These are phyloP conservation scores for Choanephora cucurbitarum DNA, from an alignment of 371 early-diverging fungal genomes.

Conservation along the genomic window DNA sequence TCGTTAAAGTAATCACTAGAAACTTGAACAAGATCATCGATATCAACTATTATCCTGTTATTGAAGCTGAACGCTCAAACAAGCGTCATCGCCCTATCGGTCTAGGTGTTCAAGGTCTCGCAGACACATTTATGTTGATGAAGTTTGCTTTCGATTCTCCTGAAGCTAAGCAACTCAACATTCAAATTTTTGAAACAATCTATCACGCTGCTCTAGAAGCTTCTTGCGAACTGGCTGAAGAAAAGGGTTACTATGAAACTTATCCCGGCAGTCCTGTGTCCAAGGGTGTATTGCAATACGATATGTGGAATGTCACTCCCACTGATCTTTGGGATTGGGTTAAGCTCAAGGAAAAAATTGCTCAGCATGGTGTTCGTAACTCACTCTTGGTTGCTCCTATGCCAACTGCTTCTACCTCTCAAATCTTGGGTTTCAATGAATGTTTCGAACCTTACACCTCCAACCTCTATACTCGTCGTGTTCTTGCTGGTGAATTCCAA, in stretches of 20 bases:
- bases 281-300: conserved; percentile 93
- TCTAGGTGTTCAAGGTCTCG: conserved; percentile 98
- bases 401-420: conserved; percentile 99
- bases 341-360: conserved; percentile 78
- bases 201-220: conserved; percentile 97
- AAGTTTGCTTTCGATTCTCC: conserved; percentile 93
- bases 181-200: conserved; percentile 96
- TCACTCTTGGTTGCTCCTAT: conserved; percentile 95
- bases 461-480: conserved; percentile 98
- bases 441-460: conserved; percentile 97
- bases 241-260: conserved; percentile 85
- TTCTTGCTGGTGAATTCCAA: conserved; percentile 98
- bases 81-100: conserved; percentile 96
- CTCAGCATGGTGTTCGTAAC: conserved; percentile 92
- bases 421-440: conserved; percentile 98
- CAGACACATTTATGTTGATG: conserved; percentile 95
- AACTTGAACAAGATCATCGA: conserved; percentile 99
- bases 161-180: conserved; percentile 87
- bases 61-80: conserved; percentile 87
- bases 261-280: conserved; percentile 93
- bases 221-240: conserved; percentile 86
- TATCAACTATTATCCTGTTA: conserved; percentile 95
- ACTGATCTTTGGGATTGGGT: conserved; percentile 91
- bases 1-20: conserved; percentile 83
- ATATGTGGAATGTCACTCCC: conserved; percentile 88